Conservation (phyloP, 306 rosid species). For the Sindora glabra region DNA sequence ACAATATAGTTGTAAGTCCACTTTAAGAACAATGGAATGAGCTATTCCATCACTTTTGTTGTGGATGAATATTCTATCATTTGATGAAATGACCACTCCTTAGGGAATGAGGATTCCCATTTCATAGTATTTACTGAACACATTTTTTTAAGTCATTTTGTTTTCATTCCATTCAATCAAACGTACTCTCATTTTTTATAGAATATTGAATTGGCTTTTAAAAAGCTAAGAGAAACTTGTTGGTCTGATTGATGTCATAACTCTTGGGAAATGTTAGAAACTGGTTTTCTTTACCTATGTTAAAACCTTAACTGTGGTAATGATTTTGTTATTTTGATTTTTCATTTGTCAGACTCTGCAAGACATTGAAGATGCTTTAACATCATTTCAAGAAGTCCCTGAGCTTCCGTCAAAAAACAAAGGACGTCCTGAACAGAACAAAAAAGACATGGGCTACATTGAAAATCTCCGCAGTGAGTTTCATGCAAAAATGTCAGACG, state of each 20-base stretch:
- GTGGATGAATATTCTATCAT: no score
- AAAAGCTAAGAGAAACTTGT: background rate
- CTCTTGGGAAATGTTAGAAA: background rate
- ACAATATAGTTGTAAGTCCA: no score
- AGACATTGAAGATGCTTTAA: constrained; percentile 64
- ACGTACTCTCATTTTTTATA: no score
- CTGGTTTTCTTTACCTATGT: background rate
- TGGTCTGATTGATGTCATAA: constrained; percentile 2
- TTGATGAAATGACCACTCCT: no score
- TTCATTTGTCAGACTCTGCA: constrained; percentile 87
- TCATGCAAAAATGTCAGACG: constrained; percentile 79
- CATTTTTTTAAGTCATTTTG: no score
- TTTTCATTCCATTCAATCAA: no score
- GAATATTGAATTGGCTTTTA: no score
- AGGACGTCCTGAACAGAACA: constrained; percentile 32
- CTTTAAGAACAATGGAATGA: no score
- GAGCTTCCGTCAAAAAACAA: no score
- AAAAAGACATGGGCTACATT: constrained; percentile 58
- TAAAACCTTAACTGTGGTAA: background rate
- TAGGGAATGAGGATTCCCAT: no score
- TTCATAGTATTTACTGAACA: no score
- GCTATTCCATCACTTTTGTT: no score
- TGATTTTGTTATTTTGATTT: constrained; percentile 22
- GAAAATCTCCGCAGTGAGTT: constrained; percentile 54
- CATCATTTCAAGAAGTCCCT: constrained; percentile 56